Evolutionary conservation across 1,139 yeast genomes (phyloP).

Genomic region (Debaryomyces robertsiae): DNA sequence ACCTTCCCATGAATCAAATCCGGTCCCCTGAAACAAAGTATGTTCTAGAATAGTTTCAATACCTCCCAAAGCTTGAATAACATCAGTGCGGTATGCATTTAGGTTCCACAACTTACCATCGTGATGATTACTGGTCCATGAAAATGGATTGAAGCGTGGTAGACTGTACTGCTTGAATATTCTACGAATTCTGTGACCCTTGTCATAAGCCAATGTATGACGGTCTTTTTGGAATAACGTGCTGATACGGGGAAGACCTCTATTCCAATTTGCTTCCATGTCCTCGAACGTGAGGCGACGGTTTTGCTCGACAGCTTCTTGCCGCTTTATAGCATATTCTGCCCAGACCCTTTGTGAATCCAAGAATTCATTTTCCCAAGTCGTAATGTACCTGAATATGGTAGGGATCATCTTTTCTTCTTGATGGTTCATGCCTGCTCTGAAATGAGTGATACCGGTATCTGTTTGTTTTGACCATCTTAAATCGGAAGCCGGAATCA

Average conservation of each 20-base stretch:
- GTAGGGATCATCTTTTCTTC: slow-evolving; percentile 89
- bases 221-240: slow-evolving; percentile 95
- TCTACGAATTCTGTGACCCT: slow-evolving; percentile 85
- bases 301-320: slow-evolving; percentile 84
- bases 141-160: slow-evolving; percentile 79
- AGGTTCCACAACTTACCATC: slow-evolving; percentile 97
- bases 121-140: slow-evolving; percentile 95
- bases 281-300: slow-evolving; percentile 90
- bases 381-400: slow-evolving; percentile 84
- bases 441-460: slow-evolving; percentile 90
- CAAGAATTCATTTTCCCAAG: slow-evolving; percentile 95
- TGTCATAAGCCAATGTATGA: slow-evolving; percentile 91
- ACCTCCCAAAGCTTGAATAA: slow-evolving; percentile 96
- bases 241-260: slow-evolving; percentile 95
- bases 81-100: slow-evolving; percentile 91
- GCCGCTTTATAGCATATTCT: slow-evolving; percentile 87
- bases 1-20: slow-evolving; percentile 98
- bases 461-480: slow-evolving; percentile 93
- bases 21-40: slow-evolving; percentile 93
- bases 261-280: slow-evolving; percentile 90
- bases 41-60: slow-evolving; percentile 95
- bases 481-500: slow-evolving; percentile 91
- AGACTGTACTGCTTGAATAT: slow-evolving; percentile 76
- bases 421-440: slow-evolving; percentile 88
- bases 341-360: slow-evolving; percentile 99